Conservation (phyloP, 2,329 filamentous ascomycete species). For the Sporothrix brunneoviolacea region DNA sequence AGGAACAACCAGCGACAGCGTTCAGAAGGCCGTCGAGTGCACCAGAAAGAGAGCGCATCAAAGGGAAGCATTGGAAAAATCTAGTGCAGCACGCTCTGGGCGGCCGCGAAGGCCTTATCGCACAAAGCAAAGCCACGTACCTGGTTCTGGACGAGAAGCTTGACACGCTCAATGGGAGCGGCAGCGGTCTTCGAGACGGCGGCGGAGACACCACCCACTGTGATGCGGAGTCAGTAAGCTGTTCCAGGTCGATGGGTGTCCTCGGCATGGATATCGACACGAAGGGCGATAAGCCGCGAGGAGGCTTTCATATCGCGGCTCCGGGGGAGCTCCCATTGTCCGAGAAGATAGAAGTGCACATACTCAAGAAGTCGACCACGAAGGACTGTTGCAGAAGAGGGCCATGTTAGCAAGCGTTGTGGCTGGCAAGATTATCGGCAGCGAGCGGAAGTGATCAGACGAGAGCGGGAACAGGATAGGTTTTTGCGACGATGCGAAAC, state of each 20-base stretch:
- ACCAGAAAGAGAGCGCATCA: no score
- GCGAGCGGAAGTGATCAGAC: neutral
- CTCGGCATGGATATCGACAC: neutral
- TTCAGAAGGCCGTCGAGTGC: neutral
- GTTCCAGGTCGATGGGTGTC: neutral
- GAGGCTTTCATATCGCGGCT: neutral
- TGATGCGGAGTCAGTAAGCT: slow-evolving; percentile 24
- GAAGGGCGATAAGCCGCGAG: slow-evolving; percentile 1
- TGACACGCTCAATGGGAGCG: slow-evolving; percentile 99
- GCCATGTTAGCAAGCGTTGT: slow-evolving; percentile 26
- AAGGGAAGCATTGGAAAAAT: neutral
- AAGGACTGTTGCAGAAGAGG: slow-evolving; percentile 59
- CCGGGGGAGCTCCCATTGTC: neutral
- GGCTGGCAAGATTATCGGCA: neutral
- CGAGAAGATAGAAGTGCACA: slow-evolving; percentile 37
- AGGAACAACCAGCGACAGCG: neutral
- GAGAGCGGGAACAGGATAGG: neutral
- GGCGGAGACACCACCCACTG: slow-evolving; percentile 99
- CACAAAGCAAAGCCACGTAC: slow-evolving; percentile 49
- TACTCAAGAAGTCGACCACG: slow-evolving; percentile 98
- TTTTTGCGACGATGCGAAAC: neutral
- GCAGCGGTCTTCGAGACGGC: slow-evolving; percentile 99
- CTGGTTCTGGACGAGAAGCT: slow-evolving; percentile 99
- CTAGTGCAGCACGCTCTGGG: neutral
- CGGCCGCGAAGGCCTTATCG: neutral